Conservation (phyloP, 2,329 filamentous ascomycete genomes). For the Colletotrichum limetticola region DNA sequence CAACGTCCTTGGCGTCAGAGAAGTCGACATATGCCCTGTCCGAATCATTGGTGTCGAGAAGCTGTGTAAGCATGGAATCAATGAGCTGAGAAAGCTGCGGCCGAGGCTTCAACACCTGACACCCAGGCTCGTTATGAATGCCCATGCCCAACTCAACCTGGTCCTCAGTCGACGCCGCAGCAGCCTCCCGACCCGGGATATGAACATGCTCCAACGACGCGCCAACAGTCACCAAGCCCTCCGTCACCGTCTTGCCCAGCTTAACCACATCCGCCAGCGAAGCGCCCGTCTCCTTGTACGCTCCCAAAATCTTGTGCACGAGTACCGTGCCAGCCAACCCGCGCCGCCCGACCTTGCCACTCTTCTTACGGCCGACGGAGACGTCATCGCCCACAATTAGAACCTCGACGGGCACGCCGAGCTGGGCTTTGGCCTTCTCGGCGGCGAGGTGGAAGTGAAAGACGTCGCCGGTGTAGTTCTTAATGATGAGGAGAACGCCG, state of each 20-base stretch:
- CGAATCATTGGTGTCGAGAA: conserved; percentile 69
- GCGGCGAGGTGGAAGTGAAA: conserved; percentile 60
- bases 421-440: conserved; percentile 41
- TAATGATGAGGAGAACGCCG: conserved; percentile 73
- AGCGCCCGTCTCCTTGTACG: conserved; percentile 51
- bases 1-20: conserved; percentile 66
- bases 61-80: conserved; percentile 72
- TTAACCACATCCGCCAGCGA: conserved; percentile 54
- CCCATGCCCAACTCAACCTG: conserved; percentile 79
- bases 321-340: conserved; percentile 75
- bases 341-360: conserved; percentile 73
- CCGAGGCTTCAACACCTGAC: conserved; percentile 57
- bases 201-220: conserved; percentile 64
- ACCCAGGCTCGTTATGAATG: conserved; percentile 74
- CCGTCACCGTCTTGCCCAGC: conserved; percentile 55
- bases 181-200: conserved; percentile 58
- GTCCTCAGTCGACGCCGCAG: conserved; percentile 50
- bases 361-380: conserved; percentile 68
- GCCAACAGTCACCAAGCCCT: conserved; percentile 63
- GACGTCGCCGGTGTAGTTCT: conserved; percentile 73
- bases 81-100: conserved; percentile 58
- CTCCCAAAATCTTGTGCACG: conserved; percentile 73
- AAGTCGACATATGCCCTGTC: conserved; percentile 72
- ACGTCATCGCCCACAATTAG: conserved; percentile 69
- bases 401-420: conserved; percentile 23